Percentiles rank a stretch among this genome's conserved stretches.
Conservation (phyloP, 148 eudicot species). For the Rhododendron henanense region DNA sequence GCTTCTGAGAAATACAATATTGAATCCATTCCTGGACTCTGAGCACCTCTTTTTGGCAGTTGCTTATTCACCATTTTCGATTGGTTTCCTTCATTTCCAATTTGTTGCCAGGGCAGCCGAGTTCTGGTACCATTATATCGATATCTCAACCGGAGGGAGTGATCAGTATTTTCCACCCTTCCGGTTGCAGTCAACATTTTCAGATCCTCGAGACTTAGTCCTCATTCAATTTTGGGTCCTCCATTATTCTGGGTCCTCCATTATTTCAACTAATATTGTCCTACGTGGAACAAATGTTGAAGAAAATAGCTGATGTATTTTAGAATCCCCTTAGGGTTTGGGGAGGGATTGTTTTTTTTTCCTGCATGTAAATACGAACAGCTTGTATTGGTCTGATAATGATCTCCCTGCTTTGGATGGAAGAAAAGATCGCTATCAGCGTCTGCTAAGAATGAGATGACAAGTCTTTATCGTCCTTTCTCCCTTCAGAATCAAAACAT, state of each 20-base stretch:
- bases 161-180: background rate
- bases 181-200: background rate
- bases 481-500: background rate
- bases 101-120: slow-evolving; percentile 7
- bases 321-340: background rate
- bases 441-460: background rate
- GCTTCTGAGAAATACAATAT: slow-evolving; percentile 66
- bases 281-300: background rate
- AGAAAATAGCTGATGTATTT: background rate
- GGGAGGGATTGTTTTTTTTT: background rate
- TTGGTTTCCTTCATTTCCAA: slow-evolving; percentile 5
- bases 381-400: background rate
- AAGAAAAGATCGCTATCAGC: background rate
- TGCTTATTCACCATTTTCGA: slow-evolving; percentile 13
- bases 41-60: slow-evolving; percentile 22
- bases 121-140: slow-evolving; percentile 8
- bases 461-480: background rate
- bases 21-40: slow-evolving; percentile 86
- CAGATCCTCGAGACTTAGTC: background rate
- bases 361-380: background rate
- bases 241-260: too few relatives aligned
- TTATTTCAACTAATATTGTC: background rate
- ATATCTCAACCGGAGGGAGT: background rate
- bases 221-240: slow-evolving; percentile 1
- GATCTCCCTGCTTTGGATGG: background rate